phyloP scores from a whole-genome alignment of 192 early-diverging fungal species.

The Chytriomyces hyalinus region DNA sequence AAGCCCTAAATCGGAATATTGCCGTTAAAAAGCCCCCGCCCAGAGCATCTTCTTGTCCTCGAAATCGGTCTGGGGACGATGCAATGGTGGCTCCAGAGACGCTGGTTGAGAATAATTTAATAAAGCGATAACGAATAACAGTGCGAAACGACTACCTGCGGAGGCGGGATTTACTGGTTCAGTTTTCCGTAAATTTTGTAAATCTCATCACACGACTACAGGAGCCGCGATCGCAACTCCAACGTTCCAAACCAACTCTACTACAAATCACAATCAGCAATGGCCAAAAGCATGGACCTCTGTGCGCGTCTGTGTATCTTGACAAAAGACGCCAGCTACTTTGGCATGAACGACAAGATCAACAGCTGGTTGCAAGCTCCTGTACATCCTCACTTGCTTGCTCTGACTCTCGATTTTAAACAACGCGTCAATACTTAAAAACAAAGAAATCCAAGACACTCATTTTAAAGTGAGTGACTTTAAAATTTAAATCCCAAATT shows the following conservation, averaged over 20 bases:
- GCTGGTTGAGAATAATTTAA: too few relatives aligned
- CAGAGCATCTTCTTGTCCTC: too few relatives aligned
- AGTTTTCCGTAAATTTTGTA: not conserved
- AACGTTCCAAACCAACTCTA: not conserved
- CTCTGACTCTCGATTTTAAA: too few relatives aligned
- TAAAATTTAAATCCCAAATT: too few relatives aligned
- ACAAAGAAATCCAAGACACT: too few relatives aligned
- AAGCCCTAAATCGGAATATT: too few relatives aligned
- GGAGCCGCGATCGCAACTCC: slow-evolving; percentile 30
- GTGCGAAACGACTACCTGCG: slow-evolving; percentile 42
- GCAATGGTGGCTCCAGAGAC: too few relatives aligned
- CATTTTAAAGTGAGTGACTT: too few relatives aligned
- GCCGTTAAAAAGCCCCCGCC: too few relatives aligned
- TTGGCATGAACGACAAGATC: slow-evolving; percentile 25
- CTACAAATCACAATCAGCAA: slow-evolving; percentile 55
- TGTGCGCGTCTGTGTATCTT: slow-evolving; percentile 40
- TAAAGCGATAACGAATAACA: slow-evolving; percentile 4
- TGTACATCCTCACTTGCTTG: not conserved
- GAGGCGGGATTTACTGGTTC: slow-evolving; percentile 55
- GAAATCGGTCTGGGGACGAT: too few relatives aligned
- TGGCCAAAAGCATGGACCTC: slow-evolving; percentile 39
- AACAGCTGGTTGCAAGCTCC: slow-evolving; percentile 43
- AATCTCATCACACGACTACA: not conserved
- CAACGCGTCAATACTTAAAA: too few relatives aligned
- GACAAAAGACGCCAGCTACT: slow-evolving; percentile 38